Conservation (phyloP, 306 rosid genomes). For the Dalbergia cochinchinensis region DNA sequence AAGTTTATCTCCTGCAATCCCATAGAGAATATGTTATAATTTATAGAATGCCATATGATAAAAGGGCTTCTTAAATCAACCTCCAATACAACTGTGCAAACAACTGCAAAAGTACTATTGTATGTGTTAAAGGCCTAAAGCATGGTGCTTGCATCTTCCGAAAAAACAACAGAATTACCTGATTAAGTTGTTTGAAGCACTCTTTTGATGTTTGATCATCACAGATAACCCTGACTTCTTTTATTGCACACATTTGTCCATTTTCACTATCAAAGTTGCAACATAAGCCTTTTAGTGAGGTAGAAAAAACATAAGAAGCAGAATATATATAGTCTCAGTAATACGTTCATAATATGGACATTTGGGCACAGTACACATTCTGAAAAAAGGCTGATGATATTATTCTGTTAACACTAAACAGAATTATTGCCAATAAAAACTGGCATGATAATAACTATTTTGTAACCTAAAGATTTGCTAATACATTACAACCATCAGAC, state of each 20-base stretch:
- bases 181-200: conserved; percentile 94
- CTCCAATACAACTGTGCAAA: conserved; percentile 37
- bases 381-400: conserved; percentile 15
- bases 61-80: conserved; percentile 14
- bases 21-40: conserved; percentile 17
- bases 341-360: conserved; percentile 35
- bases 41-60: conserved; percentile 21
- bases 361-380: conserved; percentile 13
- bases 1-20: conserved; percentile 87
- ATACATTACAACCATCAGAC: no score
- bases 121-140: conserved; percentile 29
- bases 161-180: conserved; percentile 59
- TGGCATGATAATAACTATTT: no score
- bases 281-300: conserved; percentile 52
- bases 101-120: conserved; percentile 28
- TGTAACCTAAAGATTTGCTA: no score
- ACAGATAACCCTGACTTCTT: conserved; percentile 84
- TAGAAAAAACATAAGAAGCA: conserved; percentile 38
- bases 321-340: conserved; percentile 29
- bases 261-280: conserved; percentile 73
- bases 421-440: neutral
- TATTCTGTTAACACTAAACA: neutral
- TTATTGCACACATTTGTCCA: conserved; percentile 99
- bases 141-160: conserved; percentile 24
- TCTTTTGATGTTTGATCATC: conserved; percentile 89